Conservation (phyloP, 345 rosid species). For the Populus nigra region DNA sequence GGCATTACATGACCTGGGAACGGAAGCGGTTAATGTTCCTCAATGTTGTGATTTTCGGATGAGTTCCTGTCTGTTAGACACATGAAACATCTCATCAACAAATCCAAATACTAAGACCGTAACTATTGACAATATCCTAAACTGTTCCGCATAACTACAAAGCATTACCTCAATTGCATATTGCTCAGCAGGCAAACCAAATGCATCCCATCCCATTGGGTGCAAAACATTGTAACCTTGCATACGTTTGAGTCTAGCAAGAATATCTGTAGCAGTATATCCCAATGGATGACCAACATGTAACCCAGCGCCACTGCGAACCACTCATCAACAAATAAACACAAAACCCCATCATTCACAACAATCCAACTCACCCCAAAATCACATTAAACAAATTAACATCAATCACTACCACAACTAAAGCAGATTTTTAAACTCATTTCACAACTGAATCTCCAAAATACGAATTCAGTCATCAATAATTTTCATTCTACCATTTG, state of each 20-base stretch:
- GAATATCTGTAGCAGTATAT: slow-evolving; percentile 88
- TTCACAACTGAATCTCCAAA: no score
- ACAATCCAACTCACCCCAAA: neutral
- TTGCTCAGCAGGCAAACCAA: slow-evolving; percentile 97
- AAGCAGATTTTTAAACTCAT: no score
- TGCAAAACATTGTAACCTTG: slow-evolving; percentile 93
- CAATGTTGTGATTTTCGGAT: slow-evolving; percentile 81
- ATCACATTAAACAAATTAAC: no score
- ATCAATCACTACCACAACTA: no score
- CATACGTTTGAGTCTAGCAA: slow-evolving; percentile 85
- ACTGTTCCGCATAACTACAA: neutral
- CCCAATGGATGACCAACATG: slow-evolving; percentile 98
- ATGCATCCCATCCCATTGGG: slow-evolving; percentile 99
- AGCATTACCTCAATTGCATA: slow-evolving; percentile 79
- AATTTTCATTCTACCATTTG: neutral
- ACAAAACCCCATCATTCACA: neutral
- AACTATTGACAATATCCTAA: neutral
- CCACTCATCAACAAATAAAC: neutral
- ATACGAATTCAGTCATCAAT: neutral
- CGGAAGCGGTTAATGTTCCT: slow-evolving; percentile 82
- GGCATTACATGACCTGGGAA: slow-evolving; percentile 52
- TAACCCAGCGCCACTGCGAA: slow-evolving; percentile 88
- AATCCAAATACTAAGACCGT: slow-evolving; percentile 9
- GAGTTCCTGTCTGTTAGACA: slow-evolving; percentile 77
- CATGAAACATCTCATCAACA: slow-evolving; percentile 14